phyloP scores from a whole-genome alignment of 169 alveolate species.

The Plasmodium billcollinsi region DNA sequence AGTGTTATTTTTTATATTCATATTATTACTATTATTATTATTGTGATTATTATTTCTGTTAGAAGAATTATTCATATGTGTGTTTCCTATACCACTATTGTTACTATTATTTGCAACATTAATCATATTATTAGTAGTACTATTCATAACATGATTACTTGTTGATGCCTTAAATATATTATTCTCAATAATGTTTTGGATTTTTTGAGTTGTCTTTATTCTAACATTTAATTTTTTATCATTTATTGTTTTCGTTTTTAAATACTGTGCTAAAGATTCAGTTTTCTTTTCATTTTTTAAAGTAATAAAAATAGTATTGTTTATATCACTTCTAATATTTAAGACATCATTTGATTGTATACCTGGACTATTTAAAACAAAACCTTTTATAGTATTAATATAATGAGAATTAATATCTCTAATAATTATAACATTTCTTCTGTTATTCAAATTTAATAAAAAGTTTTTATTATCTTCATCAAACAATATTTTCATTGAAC shows the following conservation, averaged over 20 bases:
- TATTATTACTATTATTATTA: background rate
- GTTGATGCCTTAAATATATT: constrained; percentile 43
- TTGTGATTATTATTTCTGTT: background rate
- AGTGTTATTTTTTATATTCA: background rate
- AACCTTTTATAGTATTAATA: constrained; percentile 42
- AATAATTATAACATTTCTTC: constrained; percentile 48
- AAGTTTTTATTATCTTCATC: constrained; percentile 73
- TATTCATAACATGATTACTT: background rate
- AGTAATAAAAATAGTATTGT: constrained; percentile 74
- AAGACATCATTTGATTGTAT: constrained; percentile 49
- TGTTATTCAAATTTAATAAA: constrained; percentile 56
- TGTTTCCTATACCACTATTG: background rate
- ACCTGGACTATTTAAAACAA: constrained; percentile 41
- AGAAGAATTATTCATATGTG: background rate
- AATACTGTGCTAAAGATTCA: constrained; percentile 63
- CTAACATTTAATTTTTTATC: constrained; percentile 67
- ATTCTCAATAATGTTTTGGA: constrained; percentile 65
- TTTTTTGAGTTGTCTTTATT: constrained; percentile 64
- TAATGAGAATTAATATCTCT: constrained; percentile 70
- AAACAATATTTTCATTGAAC: constrained; percentile 1
- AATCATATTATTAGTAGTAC: constrained; percentile 1
- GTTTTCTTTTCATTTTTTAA: constrained; percentile 71
- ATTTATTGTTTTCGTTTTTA: constrained; percentile 60
- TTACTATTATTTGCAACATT: background rate
- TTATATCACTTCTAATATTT: constrained; percentile 56